Percentiles rank a stretch among this genome's conserved stretches.
These are phyloP conservation scores for Salvia sclarea DNA, from an alignment of 305 asterid genomes.

Conservation along the genomic window DNA sequence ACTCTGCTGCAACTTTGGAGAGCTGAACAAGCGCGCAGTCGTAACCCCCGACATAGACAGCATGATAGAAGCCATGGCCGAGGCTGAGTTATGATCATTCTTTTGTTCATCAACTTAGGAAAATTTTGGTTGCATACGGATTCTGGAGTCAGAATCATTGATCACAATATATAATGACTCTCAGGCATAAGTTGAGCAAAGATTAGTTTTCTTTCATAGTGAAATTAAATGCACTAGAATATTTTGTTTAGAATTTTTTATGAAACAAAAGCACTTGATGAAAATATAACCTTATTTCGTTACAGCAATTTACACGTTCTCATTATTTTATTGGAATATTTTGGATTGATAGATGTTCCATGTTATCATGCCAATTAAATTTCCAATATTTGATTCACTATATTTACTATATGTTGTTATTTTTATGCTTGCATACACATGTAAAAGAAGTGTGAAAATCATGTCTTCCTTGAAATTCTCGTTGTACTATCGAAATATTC, in stretches of 20 bases:
- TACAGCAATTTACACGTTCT: neutral
- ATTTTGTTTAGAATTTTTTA: neutral
- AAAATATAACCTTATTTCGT: neutral
- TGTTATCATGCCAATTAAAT: neutral
- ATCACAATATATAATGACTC: neutral
- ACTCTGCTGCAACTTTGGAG: conserved; percentile 60
- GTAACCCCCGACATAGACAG: conserved; percentile 62
- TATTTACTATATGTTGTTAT: too few species aligned
- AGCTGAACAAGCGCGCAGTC: conserved; percentile 53
- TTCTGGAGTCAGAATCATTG: neutral
- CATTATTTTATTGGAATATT: neutral
- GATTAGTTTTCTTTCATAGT: too few species aligned
- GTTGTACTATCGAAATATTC: too few species aligned
- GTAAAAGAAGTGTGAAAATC: too few species aligned
- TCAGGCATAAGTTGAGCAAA: too few species aligned
- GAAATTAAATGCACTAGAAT: neutral
- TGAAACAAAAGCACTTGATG: neutral
- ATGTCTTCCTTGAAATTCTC: too few species aligned
- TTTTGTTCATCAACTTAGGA: conserved; percentile 1
- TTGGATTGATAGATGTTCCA: neutral
- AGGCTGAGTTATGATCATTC: conserved; percentile 37
- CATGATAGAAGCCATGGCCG: conserved; percentile 44
- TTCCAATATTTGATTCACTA: neutral
- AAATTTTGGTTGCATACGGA: neutral
- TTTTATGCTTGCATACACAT: too few species aligned